Evolutionary conservation across 2,329 filamentous ascomycete genomes (phyloP).

Genomic region (Rosellinia necatrix): DNA sequence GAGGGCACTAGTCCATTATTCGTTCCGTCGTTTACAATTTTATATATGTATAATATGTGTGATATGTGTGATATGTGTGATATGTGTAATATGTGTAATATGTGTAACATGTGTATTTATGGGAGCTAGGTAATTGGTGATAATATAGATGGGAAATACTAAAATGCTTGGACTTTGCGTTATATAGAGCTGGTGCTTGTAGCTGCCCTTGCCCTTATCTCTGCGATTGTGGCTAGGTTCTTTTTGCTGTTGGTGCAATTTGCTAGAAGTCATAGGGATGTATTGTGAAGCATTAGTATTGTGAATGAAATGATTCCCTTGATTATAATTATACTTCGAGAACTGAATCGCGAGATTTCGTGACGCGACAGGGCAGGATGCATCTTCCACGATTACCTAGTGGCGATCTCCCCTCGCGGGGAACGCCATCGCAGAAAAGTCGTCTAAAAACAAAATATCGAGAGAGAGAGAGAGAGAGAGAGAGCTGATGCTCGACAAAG

Average conservation of each 20-base stretch:
- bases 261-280: background rate
- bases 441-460: background rate
- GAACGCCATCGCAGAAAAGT: background rate
- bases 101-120: no score
- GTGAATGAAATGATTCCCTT: background rate
- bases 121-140: no score
- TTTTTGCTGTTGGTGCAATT: background rate
- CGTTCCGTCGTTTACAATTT: no score
- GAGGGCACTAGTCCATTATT: no score
- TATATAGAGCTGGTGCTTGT: background rate
- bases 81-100: no score
- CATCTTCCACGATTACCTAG: background rate
- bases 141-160: slow-evolving; percentile 1
- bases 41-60: no score
- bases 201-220: slow-evolving; percentile 3
- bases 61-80: no score
- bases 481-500: background rate
- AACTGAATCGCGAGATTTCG: background rate
- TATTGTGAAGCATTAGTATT: background rate
- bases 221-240: slow-evolving; percentile 6
- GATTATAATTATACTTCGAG: background rate
- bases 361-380: background rate
- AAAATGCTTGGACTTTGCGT: slow-evolving; percentile 12
- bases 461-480: background rate
- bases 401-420: background rate